phyloP scores from a whole-genome alignment of 108 stramenopile species.

The Skeletonema potamos region DNA sequence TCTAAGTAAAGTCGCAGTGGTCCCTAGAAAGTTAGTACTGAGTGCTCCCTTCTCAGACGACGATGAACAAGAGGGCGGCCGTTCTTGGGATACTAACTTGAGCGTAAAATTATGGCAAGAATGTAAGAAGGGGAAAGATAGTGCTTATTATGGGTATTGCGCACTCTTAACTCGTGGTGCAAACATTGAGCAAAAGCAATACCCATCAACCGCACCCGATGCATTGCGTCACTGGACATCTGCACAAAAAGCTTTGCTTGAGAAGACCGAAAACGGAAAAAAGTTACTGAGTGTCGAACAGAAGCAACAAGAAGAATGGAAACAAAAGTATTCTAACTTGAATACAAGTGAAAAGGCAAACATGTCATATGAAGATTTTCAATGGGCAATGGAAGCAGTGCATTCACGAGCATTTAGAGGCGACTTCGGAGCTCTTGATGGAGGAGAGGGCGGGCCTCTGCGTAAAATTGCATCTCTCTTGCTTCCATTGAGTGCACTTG shows the following conservation, averaged over 20 bases:
- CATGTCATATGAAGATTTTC: conserved; percentile 66
- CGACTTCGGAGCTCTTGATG: conserved; percentile 44
- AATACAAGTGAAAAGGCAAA: conserved; percentile 5
- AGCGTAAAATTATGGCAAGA: conserved; percentile 64
- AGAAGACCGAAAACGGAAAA: conserved; percentile 37
- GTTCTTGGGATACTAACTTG: conserved; percentile 65
- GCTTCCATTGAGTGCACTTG: conserved; percentile 36
- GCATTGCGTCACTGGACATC: conserved; percentile 73
- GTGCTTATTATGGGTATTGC: conserved; percentile 52
- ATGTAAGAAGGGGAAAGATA: conserved; percentile 52
- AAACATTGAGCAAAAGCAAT: conserved; percentile 11
- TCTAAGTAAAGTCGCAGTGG: conserved; percentile 37
- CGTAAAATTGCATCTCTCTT: conserved; percentile 44
- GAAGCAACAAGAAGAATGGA: conserved; percentile 61
- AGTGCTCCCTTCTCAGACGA: conserved; percentile 54
- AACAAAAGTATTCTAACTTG: conserved; percentile 49
- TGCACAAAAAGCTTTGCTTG: conserved; percentile 47
- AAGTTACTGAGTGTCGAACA: conserved; percentile 49
- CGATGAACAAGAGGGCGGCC: conserved; percentile 10
- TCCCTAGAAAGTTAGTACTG: conserved; percentile 42
- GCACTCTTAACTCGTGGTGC: conserved; percentile 34
- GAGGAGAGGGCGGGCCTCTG: conserved; percentile 34
- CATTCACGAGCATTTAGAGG: conserved; percentile 77
- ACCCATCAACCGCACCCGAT: conserved; percentile 70
- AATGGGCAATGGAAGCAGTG: conserved; percentile 85